These are phyloP conservation scores for Inonotus hispidus DNA, from an alignment of 1,284 basidiomycete species.

Conservation along the genomic window DNA sequence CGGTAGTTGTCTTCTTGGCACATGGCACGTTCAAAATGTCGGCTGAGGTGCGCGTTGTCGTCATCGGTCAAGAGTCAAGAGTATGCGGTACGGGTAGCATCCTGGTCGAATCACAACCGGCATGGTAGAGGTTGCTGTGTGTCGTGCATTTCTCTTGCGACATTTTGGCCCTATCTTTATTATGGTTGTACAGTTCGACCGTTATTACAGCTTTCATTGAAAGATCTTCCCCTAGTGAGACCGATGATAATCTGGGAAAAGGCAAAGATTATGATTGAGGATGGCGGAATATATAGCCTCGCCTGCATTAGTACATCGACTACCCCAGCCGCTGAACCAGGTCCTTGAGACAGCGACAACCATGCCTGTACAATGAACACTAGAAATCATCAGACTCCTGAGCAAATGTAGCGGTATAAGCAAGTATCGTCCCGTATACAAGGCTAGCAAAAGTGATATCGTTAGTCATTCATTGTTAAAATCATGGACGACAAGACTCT, in stretches of 20 bases:
- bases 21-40: slow-evolving; percentile 66
- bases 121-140: neutral
- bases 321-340: neutral
- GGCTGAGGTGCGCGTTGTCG: slow-evolving; percentile 44
- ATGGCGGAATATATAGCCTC: neutral
- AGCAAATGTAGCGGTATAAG: slow-evolving; percentile 81
- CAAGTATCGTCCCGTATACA: slow-evolving; percentile 91
- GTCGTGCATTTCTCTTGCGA: neutral
- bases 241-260: neutral
- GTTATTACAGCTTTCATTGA: neutral
- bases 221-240: neutral
- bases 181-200: neutral
- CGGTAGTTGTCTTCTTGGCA: slow-evolving; percentile 70
- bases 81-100: slow-evolving; percentile 12
- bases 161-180: slow-evolving; percentile 15
- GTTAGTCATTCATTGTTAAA: neutral
- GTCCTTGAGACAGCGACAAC: neutral
- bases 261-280: neutral
- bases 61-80: slow-evolving; percentile 2
- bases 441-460: slow-evolving; percentile 43
- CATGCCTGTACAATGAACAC: neutral
- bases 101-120: neutral
- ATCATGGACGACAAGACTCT: neutral
- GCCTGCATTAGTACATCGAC: slow-evolving; percentile 1
- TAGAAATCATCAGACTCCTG: slow-evolving; percentile 39